These are phyloP conservation scores for Backusella parvicylindrica DNA, from an alignment of 192 early-diverging fungal species.

Conservation along the genomic window DNA sequence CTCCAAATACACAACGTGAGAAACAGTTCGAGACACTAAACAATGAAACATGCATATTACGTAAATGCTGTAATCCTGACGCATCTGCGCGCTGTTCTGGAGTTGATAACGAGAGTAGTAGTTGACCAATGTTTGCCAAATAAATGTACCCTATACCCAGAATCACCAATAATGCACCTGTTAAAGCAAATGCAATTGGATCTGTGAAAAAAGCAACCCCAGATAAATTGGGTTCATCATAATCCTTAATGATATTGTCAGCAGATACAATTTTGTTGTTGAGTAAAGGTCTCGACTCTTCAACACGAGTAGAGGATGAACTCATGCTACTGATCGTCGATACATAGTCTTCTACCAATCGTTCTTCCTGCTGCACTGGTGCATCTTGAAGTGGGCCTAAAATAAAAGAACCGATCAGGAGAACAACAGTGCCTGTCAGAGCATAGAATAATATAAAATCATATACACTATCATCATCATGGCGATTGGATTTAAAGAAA, in stretches of 20 bases:
- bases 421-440: neutral
- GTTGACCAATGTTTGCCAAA: constrained; percentile 26
- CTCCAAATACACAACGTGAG: constrained; percentile 20
- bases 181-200: constrained; percentile 23
- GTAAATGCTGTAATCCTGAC: constrained; percentile 16
- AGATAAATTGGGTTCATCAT: neutral
- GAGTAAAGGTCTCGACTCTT: constrained; percentile 1
- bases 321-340: constrained; percentile 3
- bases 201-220: constrained; percentile 24
- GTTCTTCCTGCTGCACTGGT: neutral
- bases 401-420: constrained; percentile 18
- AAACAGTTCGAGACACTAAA: constrained; percentile 22
- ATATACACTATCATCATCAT: constrained; percentile 17
- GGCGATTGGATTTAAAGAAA: constrained; percentile 17
- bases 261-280: neutral
- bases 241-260: neutral
- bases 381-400: constrained; percentile 11
- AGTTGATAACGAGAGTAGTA: constrained; percentile 16
- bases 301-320: constrained; percentile 2
- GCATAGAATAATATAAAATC: constrained; percentile 28
- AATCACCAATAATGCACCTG: constrained; percentile 17
- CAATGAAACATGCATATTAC: constrained; percentile 30
- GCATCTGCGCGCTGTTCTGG: neutral
- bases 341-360: neutral
- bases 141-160: constrained; percentile 34